Percentiles rank a stretch among this genome's conserved stretches.
phyloP scores from a whole-genome alignment of 2,329 filamentous ascomycete species.

The Diaporthe nobilis region DNA sequence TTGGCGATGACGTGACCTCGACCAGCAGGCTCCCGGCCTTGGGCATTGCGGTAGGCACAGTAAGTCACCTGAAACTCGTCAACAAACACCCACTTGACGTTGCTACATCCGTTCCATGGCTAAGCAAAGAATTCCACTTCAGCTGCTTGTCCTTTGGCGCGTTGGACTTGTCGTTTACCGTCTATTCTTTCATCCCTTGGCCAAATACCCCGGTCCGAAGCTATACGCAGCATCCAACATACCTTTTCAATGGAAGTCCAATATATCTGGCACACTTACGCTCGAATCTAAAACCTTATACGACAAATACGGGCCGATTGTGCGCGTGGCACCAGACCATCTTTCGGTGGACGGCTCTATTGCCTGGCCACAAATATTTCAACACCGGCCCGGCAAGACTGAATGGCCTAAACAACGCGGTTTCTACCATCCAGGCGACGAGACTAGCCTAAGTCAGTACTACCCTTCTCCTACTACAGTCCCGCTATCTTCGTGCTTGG shows the following conservation, averaged over 20 bases:
- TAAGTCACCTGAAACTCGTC: neutral
- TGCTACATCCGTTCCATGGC: neutral
- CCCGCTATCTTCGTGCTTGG: neutral
- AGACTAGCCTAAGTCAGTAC: neutral
- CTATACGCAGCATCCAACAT: constrained; percentile 25
- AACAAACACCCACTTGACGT: neutral
- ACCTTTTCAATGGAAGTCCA: constrained; percentile 16
- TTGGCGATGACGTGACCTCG: neutral
- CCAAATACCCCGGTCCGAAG: constrained; percentile 35
- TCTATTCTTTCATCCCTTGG: constrained; percentile 30
- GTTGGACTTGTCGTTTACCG: constrained; percentile 31
- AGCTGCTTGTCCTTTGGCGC: constrained; percentile 15
- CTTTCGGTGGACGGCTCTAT: constrained; percentile 34
- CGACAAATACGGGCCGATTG: constrained; percentile 37
- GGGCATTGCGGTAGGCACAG: neutral
- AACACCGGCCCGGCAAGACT: constrained; percentile 27
- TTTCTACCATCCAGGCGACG: constrained; percentile 18
- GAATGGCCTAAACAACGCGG: constrained; percentile 30
- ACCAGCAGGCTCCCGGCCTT: neutral
- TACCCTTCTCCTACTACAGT: neutral
- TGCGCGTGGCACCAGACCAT: constrained; percentile 25
- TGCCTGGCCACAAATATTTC: constrained; percentile 32
- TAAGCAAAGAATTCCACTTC: neutral
- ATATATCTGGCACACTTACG: constrained; percentile 1
- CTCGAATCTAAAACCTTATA: neutral